Percentiles rank a stretch among this genome's conserved stretches.
phyloP scores from a whole-genome alignment of 805 yeast genomes.

The Isabelozyma heimii region DNA sequence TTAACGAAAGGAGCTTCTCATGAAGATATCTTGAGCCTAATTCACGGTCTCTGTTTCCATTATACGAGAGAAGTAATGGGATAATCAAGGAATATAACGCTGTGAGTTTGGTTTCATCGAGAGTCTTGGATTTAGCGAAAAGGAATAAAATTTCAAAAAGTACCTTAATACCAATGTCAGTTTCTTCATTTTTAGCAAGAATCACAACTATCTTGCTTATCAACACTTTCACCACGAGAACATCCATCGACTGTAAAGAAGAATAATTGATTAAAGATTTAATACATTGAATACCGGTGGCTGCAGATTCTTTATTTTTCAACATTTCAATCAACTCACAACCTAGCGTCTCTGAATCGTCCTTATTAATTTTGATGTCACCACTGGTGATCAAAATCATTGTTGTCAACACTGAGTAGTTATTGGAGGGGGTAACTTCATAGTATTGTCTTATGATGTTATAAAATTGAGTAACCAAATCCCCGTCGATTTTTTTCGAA shows the following conservation, averaged over 20 bases:
- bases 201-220: slow-evolving; percentile 44
- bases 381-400: slow-evolving; percentile 36
- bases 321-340: slow-evolving; percentile 22
- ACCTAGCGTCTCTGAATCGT: slow-evolving; percentile 19
- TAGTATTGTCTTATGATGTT: slow-evolving; percentile 17
- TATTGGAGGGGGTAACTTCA: slow-evolving; percentile 12
- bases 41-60: slow-evolving; percentile 12
- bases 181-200: slow-evolving; percentile 13
- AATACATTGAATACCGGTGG: slow-evolving; percentile 52
- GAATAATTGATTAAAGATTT: slow-evolving; percentile 49
- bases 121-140: slow-evolving; percentile 33
- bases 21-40: slow-evolving; percentile 39
- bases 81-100: slow-evolving; percentile 31
- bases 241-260: slow-evolving; percentile 19
- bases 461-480: slow-evolving; percentile 25
- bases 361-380: slow-evolving; percentile 20
- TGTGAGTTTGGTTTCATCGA: slow-evolving; percentile 25
- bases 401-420: slow-evolving; percentile 30
- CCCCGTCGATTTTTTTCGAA: slow-evolving; percentile 11
- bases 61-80: slow-evolving; percentile 33
- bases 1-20: slow-evolving; percentile 46
- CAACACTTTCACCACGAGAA: slow-evolving; percentile 40
- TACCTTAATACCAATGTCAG: slow-evolving; percentile 26
- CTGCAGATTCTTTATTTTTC: slow-evolving; percentile 15
- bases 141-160: slow-evolving; percentile 49